Conservation (phyloP, 2,329 filamentous ascomycete species). For the Stagonosporopsis tanaceti region DNA sequence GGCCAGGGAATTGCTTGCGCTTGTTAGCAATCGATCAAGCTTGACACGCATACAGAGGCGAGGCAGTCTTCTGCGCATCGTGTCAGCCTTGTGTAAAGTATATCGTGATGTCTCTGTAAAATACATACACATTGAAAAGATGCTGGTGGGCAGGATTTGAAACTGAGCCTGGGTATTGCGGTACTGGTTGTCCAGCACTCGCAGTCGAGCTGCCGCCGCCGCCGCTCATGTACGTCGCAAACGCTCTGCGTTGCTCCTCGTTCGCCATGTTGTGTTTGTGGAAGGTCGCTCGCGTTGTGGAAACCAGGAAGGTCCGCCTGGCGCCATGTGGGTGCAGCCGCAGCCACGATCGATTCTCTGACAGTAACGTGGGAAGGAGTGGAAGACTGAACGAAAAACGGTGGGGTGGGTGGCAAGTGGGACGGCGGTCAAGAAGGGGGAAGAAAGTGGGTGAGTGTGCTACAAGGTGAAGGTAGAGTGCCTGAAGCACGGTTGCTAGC, state of each 20-base stretch:
- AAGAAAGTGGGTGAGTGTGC: neutral
- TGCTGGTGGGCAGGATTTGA: conserved; percentile 29
- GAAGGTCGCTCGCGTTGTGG: conserved; percentile 23
- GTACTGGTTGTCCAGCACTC: conserved; percentile 25
- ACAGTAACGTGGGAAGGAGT: neutral
- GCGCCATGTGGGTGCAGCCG: conserved; percentile 3
- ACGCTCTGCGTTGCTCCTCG: conserved; percentile 42
- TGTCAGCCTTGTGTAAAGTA: conserved; percentile 14
- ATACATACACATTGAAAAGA: conserved; percentile 41
- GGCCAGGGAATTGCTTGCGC: conserved; percentile 31
- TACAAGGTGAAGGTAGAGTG: neutral
- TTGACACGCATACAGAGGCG: neutral
- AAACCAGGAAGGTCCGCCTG: conserved; percentile 21
- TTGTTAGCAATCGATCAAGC: conserved; percentile 16
- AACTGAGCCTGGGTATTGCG: conserved; percentile 29
- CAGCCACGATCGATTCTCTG: neutral
- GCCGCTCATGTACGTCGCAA: conserved; percentile 42
- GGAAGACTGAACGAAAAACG: neutral
- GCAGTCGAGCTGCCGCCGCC: conserved; percentile 16
- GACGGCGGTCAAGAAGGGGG: neutral
- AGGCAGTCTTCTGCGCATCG: conserved; percentile 17
- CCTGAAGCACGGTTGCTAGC: neutral
- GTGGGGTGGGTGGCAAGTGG: neutral
- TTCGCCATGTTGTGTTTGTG: conserved; percentile 34
- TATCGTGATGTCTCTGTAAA: neutral